Evolutionary conservation across 2,329 filamentous ascomycete genomes (phyloP).

Genomic region (Penicillium thymicola): DNA sequence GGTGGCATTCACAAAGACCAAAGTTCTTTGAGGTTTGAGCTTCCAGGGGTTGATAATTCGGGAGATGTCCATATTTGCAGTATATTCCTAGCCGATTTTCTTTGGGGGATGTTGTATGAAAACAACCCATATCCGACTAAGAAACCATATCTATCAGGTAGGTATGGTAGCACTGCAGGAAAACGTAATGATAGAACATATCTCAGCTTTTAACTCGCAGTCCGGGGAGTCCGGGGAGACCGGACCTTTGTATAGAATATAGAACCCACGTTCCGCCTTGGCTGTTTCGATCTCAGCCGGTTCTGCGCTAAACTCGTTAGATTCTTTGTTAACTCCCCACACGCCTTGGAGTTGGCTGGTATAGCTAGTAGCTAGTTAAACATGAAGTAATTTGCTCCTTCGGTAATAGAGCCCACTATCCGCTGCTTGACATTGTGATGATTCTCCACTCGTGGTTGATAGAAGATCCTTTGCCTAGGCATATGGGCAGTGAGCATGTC

Average conservation of each 20-base stretch:
- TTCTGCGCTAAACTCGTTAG: background rate
- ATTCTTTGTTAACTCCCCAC: background rate
- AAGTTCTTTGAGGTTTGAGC: slow-evolving; percentile 5
- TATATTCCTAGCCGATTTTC: background rate
- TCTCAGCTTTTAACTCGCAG: background rate
- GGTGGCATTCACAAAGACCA: slow-evolving; percentile 15
- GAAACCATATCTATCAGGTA: background rate
- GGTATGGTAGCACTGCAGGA: background rate
- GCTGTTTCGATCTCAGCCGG: background rate
- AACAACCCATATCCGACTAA: background rate
- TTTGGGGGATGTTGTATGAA: background rate
- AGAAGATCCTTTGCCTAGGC: background rate
- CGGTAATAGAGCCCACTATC: background rate
- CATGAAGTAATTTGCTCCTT: slow-evolving; percentile 3
- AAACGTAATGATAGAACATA: background rate
- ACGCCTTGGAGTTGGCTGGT: background rate
- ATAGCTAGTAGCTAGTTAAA: slow-evolving; percentile 7
- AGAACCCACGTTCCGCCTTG: background rate
- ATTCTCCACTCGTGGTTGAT: background rate
- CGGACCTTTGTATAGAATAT: background rate
- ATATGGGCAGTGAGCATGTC: background rate
- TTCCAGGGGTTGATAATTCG: slow-evolving; percentile 21
- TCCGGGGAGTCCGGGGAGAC: background rate
- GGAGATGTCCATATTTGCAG: slow-evolving; percentile 16
- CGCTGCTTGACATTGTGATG: background rate